Conservation (phyloP, 2,329 filamentous ascomycete genomes). For the Penicillium sp. region DNA sequence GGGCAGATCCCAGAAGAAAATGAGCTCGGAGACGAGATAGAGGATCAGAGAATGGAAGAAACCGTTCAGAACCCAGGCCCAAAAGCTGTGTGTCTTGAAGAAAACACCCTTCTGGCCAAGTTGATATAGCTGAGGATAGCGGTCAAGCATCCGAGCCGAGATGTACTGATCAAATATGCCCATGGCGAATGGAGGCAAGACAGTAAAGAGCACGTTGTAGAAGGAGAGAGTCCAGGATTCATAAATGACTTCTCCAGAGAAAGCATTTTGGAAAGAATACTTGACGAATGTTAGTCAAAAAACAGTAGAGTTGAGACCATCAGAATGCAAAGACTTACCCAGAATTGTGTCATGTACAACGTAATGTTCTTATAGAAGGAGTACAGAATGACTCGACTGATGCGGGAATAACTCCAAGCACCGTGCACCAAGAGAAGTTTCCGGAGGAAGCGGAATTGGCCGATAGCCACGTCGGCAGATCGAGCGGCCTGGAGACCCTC, state of each 20-base stretch:
- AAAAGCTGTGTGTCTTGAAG: conserved; percentile 90
- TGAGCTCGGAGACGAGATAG: conserved; percentile 78
- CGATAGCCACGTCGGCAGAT: conserved; percentile 93
- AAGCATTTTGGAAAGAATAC: conserved; percentile 98
- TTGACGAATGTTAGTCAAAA: conserved; percentile 40
- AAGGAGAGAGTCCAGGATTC: conserved; percentile 99
- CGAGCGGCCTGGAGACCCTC: conserved; percentile 96
- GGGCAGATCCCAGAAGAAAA: conserved; percentile 78
- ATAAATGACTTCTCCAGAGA: conserved; percentile 96
- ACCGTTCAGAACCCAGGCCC: conserved; percentile 87
- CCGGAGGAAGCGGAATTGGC: conserved; percentile 89
- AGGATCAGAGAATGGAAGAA: conserved; percentile 93
- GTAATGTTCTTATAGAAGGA: conserved; percentile 99
- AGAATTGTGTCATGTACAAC: conserved; percentile 98
- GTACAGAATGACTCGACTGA: conserved; percentile 95
- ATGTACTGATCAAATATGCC: conserved; percentile 98
- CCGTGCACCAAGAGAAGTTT: conserved; percentile 94
- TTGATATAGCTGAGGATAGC: conserved; percentile 93
- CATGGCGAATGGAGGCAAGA: conserved; percentile 86
- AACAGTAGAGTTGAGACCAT: not conserved
- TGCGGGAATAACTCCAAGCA: conserved; percentile 94
- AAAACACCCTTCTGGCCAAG: conserved; percentile 90
- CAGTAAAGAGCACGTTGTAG: conserved; percentile 98
- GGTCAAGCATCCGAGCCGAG: conserved; percentile 85
- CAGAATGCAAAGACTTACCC: conserved; percentile 60